Base-by-base conservation (phyloP, 2,329 filamentous ascomycete genomes). In the Sarocladium kiliense region DNA sequence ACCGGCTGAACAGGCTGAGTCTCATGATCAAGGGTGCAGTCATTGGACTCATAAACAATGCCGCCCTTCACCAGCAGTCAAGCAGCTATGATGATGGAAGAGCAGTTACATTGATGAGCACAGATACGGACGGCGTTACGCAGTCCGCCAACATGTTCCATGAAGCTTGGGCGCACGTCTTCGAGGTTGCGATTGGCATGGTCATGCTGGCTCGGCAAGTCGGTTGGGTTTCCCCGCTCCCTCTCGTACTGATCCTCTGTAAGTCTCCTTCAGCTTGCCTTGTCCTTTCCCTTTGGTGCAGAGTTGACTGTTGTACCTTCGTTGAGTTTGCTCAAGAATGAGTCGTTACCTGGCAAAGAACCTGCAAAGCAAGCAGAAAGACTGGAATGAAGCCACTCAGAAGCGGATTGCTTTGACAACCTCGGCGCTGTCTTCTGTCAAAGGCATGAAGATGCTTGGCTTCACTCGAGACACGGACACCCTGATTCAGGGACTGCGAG, bases 291-390 rank as follows among this genome's bases (percentile, higher is more conserved):
- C 37, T 41, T 41, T 41, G 12, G 6, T 18, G 25, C 7, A 3
- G 16, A 45, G 12, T 34, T 2, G n/a, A n/a, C n/a, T n/a, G n/a
- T n/a, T n/a, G n/a, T n/a, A n/a, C n/a, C n/a, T n/a, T n/a, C n/a
- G n/a, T n/a, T n/a, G n/a, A 75, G 72, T 74, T 11, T 76, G 70
- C 59, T 75, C 74, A 6, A 68, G 66, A 5, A 63, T 74, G 42
- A 76, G 73, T 56, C 66, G 66, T 3, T 73, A 67, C 50, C 71
- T 76, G 2, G 72, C 74, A 19, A 60, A 62, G 55, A 63, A 70
- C 49, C 59, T 76, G 16, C 66, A 66, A 18, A 54, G 59, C 23
- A 61, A 64, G 2, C 72, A 75, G 57, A 68, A 66, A 6, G 64
- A 60, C 7, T 77, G 74, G 74, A 75, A 71, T 25, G 54, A 49